Percentiles rank a stretch among this genome's conserved stretches.
Conservation (phyloP, 352 stramenopile genomes). For the Phytophthora sp. region DNA sequence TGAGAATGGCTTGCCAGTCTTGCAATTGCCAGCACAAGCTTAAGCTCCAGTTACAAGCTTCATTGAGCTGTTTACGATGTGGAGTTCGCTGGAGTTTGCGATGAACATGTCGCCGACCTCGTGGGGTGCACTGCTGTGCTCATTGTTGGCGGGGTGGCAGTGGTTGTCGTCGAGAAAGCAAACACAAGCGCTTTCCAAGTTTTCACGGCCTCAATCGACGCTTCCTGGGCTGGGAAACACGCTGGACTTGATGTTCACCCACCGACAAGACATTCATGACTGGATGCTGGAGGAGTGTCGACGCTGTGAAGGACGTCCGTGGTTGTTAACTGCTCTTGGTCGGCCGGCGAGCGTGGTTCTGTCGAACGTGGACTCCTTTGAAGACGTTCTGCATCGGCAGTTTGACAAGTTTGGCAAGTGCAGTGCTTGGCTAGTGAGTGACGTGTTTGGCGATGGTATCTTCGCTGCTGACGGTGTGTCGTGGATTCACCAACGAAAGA, state of each 20-base stretch:
- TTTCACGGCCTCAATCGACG: slow-evolving; percentile 41
- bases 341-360: slow-evolving; percentile 47
- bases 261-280: slow-evolving; percentile 58
- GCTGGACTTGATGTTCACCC: slow-evolving; percentile 51
- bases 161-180: slow-evolving; percentile 31
- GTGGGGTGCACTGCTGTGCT: slow-evolving; percentile 21
- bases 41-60: too few species aligned
- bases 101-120: not conserved
- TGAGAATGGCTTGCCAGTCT: slow-evolving; percentile 13
- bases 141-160: slow-evolving; percentile 35
- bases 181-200: slow-evolving; percentile 21
- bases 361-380: slow-evolving; percentile 40
- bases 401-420: slow-evolving; percentile 85
- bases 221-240: slow-evolving; percentile 58
- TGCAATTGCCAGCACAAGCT: slow-evolving; percentile 4
- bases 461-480: slow-evolving; percentile 63
- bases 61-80: slow-evolving; percentile 6
- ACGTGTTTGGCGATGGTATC: slow-evolving; percentile 78
- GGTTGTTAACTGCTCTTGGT: slow-evolving; percentile 47
- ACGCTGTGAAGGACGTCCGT: slow-evolving; percentile 46
- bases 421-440: slow-evolving; percentile 35
- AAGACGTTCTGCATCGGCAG: slow-evolving; percentile 65
- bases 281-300: slow-evolving; percentile 61
- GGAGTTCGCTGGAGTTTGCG: slow-evolving; percentile 19
- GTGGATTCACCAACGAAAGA: slow-evolving; percentile 80